These are phyloP conservation scores for Cordyceps militaris DNA, from an alignment of 2,329 filamentous ascomycete species.

Conservation along the genomic window DNA sequence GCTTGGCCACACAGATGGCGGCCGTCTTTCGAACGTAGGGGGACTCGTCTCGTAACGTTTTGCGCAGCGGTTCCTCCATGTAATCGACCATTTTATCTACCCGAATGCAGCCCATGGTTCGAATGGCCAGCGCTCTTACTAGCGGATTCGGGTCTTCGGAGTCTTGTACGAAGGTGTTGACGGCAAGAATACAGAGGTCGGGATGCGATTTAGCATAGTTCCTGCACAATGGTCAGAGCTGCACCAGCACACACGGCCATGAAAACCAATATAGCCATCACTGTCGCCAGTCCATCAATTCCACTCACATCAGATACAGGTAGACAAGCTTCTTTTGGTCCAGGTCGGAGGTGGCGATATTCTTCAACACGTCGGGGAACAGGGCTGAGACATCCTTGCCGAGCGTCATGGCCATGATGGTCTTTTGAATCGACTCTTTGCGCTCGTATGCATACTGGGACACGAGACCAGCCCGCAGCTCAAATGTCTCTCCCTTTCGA, in stretches of 20 bases:
- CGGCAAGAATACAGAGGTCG: conserved; percentile 94
- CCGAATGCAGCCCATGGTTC: conserved; percentile 97
- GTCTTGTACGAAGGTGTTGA: conserved; percentile 99
- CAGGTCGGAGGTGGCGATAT: conserved; percentile 88
- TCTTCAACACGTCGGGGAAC: conserved; percentile 97
- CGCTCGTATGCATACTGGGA: conserved; percentile 99
- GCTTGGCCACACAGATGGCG: conserved; percentile 93
- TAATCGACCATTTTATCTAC: conserved; percentile 99
- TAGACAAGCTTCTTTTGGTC: conserved; percentile 99
- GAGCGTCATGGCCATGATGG: conserved; percentile 99
- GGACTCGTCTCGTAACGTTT: conserved; percentile 93
- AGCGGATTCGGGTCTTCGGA: conserved; percentile 97
- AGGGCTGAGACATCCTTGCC: conserved; percentile 97
- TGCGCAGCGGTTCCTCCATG: conserved; percentile 95
- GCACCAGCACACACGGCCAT: too few relatives aligned
- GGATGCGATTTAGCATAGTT: conserved; percentile 99
- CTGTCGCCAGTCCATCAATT: too few relatives aligned
- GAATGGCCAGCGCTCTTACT: conserved; percentile 86
- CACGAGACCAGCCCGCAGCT: conserved; percentile 88
- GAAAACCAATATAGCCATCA: neutral
- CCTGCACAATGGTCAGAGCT: conserved; percentile 42
- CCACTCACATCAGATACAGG: conserved; percentile 85
- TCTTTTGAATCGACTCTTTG: conserved; percentile 98
- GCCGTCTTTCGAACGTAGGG: conserved; percentile 98
- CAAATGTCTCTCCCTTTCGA: conserved; percentile 95